These are phyloP conservation scores for Ceratocystis ficicola DNA, from an alignment of 2,329 filamentous ascomycete genomes.

Conservation along the genomic window DNA sequence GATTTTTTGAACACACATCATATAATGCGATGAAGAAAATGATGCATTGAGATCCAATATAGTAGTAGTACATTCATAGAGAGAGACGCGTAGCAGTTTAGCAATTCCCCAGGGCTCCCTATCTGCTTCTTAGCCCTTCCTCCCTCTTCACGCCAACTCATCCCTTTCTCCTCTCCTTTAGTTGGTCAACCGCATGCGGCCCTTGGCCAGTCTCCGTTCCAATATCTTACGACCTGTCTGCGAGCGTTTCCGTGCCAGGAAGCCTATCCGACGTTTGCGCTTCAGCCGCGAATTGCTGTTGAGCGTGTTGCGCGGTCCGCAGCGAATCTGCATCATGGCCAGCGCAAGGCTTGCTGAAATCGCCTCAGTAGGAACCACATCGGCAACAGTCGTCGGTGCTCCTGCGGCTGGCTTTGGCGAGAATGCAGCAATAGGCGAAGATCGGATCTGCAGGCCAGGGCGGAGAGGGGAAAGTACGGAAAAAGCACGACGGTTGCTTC, in stretches of 20 bases:
- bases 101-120: neutral
- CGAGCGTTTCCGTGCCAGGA: slow-evolving; percentile 40
- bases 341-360: slow-evolving; percentile 44
- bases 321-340: slow-evolving; percentile 41
- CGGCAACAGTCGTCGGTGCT: slow-evolving; percentile 26
- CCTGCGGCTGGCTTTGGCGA: slow-evolving; percentile 13
- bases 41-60: slow-evolving; percentile 11
- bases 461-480: slow-evolving; percentile 18
- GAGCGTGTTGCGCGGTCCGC: slow-evolving; percentile 48
- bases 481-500: slow-evolving; percentile 15
- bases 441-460: slow-evolving; percentile 16
- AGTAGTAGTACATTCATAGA: slow-evolving; percentile 18
- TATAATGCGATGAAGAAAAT: neutral
- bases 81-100: neutral
- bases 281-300: slow-evolving; percentile 42
- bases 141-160: too few relatives aligned
- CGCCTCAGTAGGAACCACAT: slow-evolving; percentile 36
- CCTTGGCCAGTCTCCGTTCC: slow-evolving; percentile 41
- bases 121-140: too few relatives aligned
- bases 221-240: slow-evolving; percentile 43
- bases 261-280: slow-evolving; percentile 49
- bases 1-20: neutral
- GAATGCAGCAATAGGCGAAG: slow-evolving; percentile 17
- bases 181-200: slow-evolving; percentile 29
- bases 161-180: neutral